Evolutionary conservation across 495 filamentous ascomycete genomes (phyloP).

Genomic region (Hyaloscypha variabilis): DNA sequence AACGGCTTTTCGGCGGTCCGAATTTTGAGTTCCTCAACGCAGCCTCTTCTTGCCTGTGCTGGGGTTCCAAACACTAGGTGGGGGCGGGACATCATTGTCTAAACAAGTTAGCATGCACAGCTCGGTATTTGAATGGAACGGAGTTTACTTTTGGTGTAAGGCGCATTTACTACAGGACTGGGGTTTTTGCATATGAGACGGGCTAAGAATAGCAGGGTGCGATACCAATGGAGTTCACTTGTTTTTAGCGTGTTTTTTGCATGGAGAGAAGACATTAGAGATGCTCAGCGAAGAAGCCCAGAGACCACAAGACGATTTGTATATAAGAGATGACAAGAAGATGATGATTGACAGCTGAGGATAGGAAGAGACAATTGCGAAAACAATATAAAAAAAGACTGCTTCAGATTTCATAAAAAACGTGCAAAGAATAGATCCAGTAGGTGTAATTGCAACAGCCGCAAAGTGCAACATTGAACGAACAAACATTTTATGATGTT

Average conservation of each 20-base stretch:
- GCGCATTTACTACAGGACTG: not conserved
- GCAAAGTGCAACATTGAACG: too few species aligned
- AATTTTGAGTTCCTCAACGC: not conserved
- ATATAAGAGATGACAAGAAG: conserved; percentile 3
- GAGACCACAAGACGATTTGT: not conserved
- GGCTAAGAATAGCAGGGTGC: not conserved
- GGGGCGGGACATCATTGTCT: not conserved
- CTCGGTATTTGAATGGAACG: not conserved
- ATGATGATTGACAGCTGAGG: not conserved
- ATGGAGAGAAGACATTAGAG: not conserved
- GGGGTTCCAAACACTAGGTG: not conserved
- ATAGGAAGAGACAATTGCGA: not conserved
- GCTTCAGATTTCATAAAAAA: not conserved
- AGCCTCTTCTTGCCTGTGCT: not conserved
- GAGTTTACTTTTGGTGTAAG: not conserved
- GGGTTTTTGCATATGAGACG: not conserved
- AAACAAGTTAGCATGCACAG: not conserved
- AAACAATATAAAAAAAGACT: not conserved
- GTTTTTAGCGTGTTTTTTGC: not conserved
- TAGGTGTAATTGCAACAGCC: too few species aligned
- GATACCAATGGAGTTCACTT: not conserved
- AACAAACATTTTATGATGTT: too few species aligned
- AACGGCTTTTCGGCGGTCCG: not conserved
- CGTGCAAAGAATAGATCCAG: too few species aligned
- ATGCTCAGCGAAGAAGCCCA: not conserved